These are phyloP conservation scores for Aphanoascus verrucosus DNA, from an alignment of 2,329 filamentous ascomycete species.

Conservation along the genomic window DNA sequence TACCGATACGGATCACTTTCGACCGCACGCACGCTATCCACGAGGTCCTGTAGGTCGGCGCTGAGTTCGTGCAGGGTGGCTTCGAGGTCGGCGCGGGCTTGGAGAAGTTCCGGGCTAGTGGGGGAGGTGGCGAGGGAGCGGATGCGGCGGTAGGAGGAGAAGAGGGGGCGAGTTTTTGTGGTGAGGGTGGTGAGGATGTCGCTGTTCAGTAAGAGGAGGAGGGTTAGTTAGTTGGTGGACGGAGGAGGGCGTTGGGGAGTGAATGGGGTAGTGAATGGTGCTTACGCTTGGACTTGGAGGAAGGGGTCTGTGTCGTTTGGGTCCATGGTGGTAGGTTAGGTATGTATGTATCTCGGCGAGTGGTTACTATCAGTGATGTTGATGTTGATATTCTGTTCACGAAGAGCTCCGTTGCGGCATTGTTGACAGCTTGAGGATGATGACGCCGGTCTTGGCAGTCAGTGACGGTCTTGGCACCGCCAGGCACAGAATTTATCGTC, in stretches of 20 bases:
- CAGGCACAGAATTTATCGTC: background rate
- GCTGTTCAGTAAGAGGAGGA: constrained; percentile 43
- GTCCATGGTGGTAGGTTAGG: constrained; percentile 23
- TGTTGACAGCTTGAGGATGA: constrained; percentile 7
- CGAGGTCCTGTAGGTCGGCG: constrained; percentile 79
- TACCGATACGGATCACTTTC: constrained; percentile 80
- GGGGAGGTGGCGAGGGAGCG: constrained; percentile 66
- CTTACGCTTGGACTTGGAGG: constrained; percentile 40
- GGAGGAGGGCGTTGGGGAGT: background rate
- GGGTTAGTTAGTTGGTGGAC: constrained; percentile 10
- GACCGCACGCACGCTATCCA: constrained; percentile 74
- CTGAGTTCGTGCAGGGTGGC: constrained; percentile 63
- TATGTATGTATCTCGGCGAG: background rate
- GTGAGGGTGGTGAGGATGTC: constrained; percentile 79
- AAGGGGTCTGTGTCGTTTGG: constrained; percentile 33
- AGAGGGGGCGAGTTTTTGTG: constrained; percentile 71
- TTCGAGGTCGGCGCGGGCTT: constrained; percentile 63
- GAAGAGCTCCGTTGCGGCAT: background rate
- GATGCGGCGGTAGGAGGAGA: constrained; percentile 92
- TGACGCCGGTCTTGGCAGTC: constrained; percentile 11
- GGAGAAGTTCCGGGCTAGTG: constrained; percentile 57
- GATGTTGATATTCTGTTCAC: background rate
- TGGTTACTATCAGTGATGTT: background rate
- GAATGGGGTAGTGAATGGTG: no score
- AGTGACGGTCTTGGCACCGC: constrained; percentile 2